Evolutionary conservation across 2,329 filamentous ascomycete species (phyloP).

Genomic region (Trichoderma atroviride): DNA sequence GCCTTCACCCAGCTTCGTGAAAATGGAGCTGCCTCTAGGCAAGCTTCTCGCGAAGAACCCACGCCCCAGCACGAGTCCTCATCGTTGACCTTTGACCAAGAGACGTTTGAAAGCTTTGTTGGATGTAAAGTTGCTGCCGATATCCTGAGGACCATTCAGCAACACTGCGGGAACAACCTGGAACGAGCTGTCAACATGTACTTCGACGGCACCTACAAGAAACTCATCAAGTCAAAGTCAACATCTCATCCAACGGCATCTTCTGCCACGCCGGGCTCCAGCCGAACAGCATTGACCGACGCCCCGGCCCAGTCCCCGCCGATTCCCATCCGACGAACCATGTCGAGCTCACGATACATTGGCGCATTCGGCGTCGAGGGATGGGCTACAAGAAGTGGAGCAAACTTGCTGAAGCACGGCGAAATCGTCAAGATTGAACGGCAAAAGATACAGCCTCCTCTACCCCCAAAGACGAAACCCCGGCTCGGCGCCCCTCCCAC

Average conservation of each 20-base stretch:
- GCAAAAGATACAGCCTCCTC: conserved; percentile 69
- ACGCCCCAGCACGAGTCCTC: conserved; percentile 28
- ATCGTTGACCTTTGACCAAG: conserved; percentile 55
- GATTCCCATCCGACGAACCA: conserved; percentile 31
- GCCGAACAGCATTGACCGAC: conserved; percentile 23
- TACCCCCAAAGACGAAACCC: conserved; percentile 48
- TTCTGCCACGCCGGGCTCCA: conserved; percentile 16
- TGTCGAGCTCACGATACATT: conserved; percentile 67
- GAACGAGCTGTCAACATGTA: conserved; percentile 70
- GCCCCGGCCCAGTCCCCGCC: conserved; percentile 24
- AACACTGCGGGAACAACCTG: conserved; percentile 59
- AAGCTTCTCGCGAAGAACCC: not conserved
- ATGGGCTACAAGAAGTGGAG: conserved; percentile 87
- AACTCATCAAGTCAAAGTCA: conserved; percentile 41
- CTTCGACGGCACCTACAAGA: conserved; percentile 69
- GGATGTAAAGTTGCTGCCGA: conserved; percentile 58
- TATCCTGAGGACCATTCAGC: conserved; percentile 53
- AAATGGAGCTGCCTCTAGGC: conserved; percentile 20
- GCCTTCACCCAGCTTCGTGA: conserved; percentile 28
- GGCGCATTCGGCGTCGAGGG: conserved; percentile 89
- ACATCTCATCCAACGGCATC: conserved; percentile 23
- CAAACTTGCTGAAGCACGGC: conserved; percentile 73
- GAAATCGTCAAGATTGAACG: conserved; percentile 87
- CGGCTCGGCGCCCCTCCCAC: conserved; percentile 44
- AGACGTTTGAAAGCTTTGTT: conserved; percentile 61